Percentiles rank a stretch among this genome's conserved stretches.
These are phyloP conservation scores for Rickenella mellea DNA, from an alignment of 768 basidiomycete species.

Conservation along the genomic window DNA sequence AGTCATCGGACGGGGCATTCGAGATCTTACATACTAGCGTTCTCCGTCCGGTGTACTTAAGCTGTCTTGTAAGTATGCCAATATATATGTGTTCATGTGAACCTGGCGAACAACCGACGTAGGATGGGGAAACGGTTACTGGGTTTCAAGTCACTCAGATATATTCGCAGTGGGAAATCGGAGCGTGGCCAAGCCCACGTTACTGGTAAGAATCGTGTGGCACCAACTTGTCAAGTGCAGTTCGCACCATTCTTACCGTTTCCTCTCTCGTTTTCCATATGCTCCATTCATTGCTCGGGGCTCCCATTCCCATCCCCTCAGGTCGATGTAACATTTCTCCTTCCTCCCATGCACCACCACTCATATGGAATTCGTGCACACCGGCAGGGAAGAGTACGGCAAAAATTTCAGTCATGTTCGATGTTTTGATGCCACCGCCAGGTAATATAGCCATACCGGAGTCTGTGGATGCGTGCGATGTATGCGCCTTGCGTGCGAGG, in stretches of 20 bases:
- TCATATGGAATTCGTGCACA: constrained; percentile 63
- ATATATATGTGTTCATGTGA: too few species aligned
- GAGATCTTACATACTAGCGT: too few species aligned
- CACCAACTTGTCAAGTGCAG: too few species aligned
- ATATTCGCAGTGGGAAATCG: too few species aligned
- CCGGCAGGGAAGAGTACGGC: constrained; percentile 43
- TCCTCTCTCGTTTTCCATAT: constrained; percentile 56
- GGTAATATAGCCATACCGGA: constrained; percentile 40
- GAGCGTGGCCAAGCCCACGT: too few species aligned
- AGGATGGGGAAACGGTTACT: too few species aligned
- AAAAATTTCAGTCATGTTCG: constrained; percentile 42
- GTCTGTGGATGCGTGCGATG: not conserved
- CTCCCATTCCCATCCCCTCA: constrained; percentile 62
- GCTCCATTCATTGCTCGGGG: constrained; percentile 43
- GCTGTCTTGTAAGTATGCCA: too few species aligned
- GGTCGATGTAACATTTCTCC: constrained; percentile 42
- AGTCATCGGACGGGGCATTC: too few species aligned
- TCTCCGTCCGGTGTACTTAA: too few species aligned
- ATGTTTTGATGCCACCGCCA: constrained; percentile 64
- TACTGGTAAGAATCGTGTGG: too few species aligned
- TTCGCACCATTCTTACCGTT: constrained; percentile 41
- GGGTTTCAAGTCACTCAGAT: too few species aligned
- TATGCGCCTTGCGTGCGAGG: not conserved
- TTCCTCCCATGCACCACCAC: constrained; percentile 57
- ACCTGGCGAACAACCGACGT: too few species aligned